Evolutionary conservation across 768 basidiomycete genomes (phyloP), one percentile per base, ranked within the genome.

Genomic region (Artomyces pyxidatus): DNA sequence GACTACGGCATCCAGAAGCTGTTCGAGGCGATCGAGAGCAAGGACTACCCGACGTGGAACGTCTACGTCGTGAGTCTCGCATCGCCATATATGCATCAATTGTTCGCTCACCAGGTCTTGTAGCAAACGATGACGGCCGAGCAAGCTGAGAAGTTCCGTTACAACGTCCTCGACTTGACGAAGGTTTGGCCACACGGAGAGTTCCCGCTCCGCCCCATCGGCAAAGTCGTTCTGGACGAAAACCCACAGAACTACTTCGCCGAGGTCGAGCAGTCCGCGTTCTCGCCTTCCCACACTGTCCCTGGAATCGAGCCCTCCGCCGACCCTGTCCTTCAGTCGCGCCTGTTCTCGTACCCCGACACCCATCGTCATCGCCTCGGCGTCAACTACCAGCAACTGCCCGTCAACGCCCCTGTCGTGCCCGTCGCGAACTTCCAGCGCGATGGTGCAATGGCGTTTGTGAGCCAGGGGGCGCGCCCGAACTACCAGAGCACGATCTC

Each of bases 321-420:
- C 19, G 94, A 98, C 68, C 94, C 94, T 21, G 88, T 97, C 58
- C 76, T 97, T 55, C 93, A 97, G 64, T 86, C 88, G 19, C 88
- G 94, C 47, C 78, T 96, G 42, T 97, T 96, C 81, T 89, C 90
- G 4, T 98, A 98, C 74, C 84, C 85, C 3, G 88, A 90, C 62
- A 88, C 88, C 30, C 87, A 89, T 63, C 85, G 87, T 50, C 82
- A 89, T 69, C 85, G 88, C 62, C 83, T 89, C 27, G 88, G 88
- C 30, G 57, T 62, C 47, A 90, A 90, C 71, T 87, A 89, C 70
- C 76, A 83, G 60, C 87, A 95, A 60, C 71, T 97, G 9, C 92
- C 93, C 1, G 84, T 93, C 63, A 97, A 97, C 65, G 74, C 80
- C 5, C 85, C 91, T 1, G 62, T 85, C 42, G 71, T 68, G 45